A percentile compares a stretch with the other conserved stretches of the same genome.
Conservation (phyloP, 2,329 filamentous ascomycete genomes). For the Mycosphaerella sp. region DNA sequence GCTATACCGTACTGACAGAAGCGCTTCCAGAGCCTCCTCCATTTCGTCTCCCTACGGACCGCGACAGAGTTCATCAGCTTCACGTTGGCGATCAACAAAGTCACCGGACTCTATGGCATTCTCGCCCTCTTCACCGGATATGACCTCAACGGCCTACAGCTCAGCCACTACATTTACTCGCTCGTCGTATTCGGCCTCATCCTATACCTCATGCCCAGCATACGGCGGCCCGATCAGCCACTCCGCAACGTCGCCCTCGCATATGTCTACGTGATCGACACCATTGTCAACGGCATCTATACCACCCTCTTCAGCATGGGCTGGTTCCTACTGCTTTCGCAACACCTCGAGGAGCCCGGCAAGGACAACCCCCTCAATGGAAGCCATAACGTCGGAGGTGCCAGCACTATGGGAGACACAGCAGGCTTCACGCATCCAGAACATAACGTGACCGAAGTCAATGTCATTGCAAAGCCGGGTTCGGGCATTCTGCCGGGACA, state of each 20-base stretch:
- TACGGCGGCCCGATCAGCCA: constrained; percentile 50
- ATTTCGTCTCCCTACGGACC: constrained; percentile 77
- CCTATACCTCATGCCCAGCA: constrained; percentile 67
- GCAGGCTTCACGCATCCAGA: constrained; percentile 60
- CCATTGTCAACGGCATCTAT: constrained; percentile 71
- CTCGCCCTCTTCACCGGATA: constrained; percentile 85
- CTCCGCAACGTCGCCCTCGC: constrained; percentile 75
- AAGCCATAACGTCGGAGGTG: constrained; percentile 45
- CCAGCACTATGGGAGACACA: constrained; percentile 53
- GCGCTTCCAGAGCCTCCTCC: constrained; percentile 65
- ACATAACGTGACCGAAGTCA: constrained; percentile 51
- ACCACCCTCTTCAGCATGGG: constrained; percentile 73
- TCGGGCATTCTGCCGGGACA: constrained; percentile 45
- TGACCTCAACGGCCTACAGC: constrained; percentile 71
- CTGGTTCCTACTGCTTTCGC: constrained; percentile 74
- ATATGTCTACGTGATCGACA: constrained; percentile 80
- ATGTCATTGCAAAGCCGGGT: constrained; percentile 47
- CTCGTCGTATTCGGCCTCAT: constrained; percentile 62
- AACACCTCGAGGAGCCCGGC: constrained; percentile 43
- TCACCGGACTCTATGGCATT: constrained; percentile 82
- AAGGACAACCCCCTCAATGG: constrained; percentile 21
- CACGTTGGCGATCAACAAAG: constrained; percentile 82
- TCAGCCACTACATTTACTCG: constrained; percentile 89
- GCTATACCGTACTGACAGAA: neutral
- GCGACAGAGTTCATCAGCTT: constrained; percentile 79